These are phyloP conservation scores for Neoboletus brunneissimus DNA, from an alignment of 768 basidiomycete species.

Conservation along the genomic window DNA sequence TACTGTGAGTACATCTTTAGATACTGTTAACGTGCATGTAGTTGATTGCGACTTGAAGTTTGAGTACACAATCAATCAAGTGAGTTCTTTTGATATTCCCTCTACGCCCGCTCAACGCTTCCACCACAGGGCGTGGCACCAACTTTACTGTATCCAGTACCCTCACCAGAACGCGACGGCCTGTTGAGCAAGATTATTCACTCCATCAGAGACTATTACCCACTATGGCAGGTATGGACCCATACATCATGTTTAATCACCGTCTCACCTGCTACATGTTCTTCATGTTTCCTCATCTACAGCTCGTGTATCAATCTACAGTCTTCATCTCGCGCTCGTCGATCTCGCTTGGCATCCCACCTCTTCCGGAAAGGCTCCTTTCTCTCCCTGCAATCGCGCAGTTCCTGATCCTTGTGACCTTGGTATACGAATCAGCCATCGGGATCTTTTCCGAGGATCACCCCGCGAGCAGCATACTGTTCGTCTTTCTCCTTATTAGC, in stretches of 20 bases:
- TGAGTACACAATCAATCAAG: slow-evolving; percentile 91
- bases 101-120: neutral
- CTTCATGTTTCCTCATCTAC: neutral
- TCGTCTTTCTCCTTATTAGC: slow-evolving; percentile 76
- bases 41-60: slow-evolving; percentile 48
- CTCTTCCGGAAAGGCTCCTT: slow-evolving; percentile 67
- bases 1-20: slow-evolving; percentile 40
- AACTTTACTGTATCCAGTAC: slow-evolving; percentile 85
- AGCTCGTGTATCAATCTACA: slow-evolving; percentile 86
- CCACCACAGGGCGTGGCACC: slow-evolving; percentile 74
- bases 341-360: slow-evolving; percentile 79
- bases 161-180: slow-evolving; percentile 54
- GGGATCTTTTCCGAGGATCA: slow-evolving; percentile 56
- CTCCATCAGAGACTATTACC: slow-evolving; percentile 88
- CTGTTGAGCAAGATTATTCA: slow-evolving; percentile 77
- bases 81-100: slow-evolving; percentile 20
- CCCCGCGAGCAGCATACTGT: slow-evolving; percentile 47
- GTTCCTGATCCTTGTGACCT: slow-evolving; percentile 53
- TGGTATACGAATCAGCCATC: slow-evolving; percentile 65
- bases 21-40: neutral
- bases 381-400: slow-evolving; percentile 77
- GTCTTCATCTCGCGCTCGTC: slow-evolving; percentile 94
- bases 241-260: slow-evolving; percentile 7
- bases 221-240: slow-evolving; percentile 78
- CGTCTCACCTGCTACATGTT: neutral